These are phyloP conservation scores for Picea abies DNA, from an alignment of 83 land plant species.

Conservation along the genomic window DNA sequence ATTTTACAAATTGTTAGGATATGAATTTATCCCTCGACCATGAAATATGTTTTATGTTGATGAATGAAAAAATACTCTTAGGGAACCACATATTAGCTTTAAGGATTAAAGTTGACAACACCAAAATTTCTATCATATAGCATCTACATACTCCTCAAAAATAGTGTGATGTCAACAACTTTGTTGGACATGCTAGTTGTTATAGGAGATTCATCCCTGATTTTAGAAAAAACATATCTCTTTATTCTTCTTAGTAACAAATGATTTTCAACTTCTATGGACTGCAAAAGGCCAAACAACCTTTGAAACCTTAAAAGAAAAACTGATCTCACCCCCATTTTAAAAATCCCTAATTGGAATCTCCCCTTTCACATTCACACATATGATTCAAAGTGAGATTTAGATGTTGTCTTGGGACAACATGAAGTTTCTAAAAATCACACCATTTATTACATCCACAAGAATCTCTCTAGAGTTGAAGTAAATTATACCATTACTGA, in stretches of 20 bases:
- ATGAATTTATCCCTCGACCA: too few relatives aligned
- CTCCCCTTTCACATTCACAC: neutral
- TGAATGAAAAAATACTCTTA: constrained; percentile 20
- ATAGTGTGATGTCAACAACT: constrained; percentile 12
- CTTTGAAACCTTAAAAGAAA: constrained; percentile 16
- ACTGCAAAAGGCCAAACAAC: neutral
- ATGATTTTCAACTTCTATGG: constrained; percentile 21
- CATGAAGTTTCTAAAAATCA: too few relatives aligned
- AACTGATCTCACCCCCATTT: constrained; percentile 6
- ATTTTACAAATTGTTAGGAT: too few relatives aligned
- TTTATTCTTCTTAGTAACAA: constrained; percentile 17
- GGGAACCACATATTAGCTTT: constrained; percentile 19
- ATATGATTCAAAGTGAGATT: neutral
- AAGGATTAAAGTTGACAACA: constrained; percentile 29
- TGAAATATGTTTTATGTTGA: constrained; percentile 10
- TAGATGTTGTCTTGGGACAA: too few relatives aligned
- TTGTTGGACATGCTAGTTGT: constrained; percentile 37
- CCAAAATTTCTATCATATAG: constrained; percentile 25
- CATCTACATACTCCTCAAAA: constrained; percentile 22
- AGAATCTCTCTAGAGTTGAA: too few relatives aligned
- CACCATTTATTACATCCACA: too few relatives aligned
- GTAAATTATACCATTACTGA: too few relatives aligned
- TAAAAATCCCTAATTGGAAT: neutral
- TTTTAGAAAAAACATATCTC: constrained; percentile 11
- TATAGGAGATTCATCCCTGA: constrained; percentile 34